Percentiles rank a stretch among this genome's conserved stretches.
Conservation (phyloP, 2,329 filamentous ascomycete genomes). For the Sporothrix mexicana region DNA sequence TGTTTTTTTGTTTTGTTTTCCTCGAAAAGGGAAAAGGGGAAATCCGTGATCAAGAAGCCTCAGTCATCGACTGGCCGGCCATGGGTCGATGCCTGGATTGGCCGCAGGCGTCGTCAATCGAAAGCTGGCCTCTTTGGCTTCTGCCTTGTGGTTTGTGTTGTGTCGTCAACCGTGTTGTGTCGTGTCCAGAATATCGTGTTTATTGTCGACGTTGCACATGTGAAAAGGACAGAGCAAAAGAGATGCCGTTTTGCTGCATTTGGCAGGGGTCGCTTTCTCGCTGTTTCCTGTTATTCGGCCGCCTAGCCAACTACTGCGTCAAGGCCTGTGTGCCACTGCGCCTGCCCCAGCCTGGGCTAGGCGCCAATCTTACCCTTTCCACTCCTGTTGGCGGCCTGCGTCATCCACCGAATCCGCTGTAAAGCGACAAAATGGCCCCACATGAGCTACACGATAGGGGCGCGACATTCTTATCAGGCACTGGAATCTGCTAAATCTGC, state of each 20-base stretch:
- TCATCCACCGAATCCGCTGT: too few species aligned
- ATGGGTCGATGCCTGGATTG: background rate
- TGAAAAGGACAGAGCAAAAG: constrained; percentile 17
- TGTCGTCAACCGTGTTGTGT: background rate
- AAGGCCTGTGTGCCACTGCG: background rate
- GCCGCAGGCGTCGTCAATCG: background rate
- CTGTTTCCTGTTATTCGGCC: constrained; percentile 19
- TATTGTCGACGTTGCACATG: constrained; percentile 25
- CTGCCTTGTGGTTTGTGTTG: background rate
- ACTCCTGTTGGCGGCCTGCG: background rate
- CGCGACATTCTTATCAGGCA: background rate
- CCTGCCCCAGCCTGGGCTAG: constrained; percentile 14
- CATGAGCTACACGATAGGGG: constrained; percentile 15
- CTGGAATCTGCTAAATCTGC: background rate
- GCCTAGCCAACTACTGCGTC: constrained; percentile 26
- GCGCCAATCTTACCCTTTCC: constrained; percentile 14
- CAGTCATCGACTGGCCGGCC: constrained; percentile 17
- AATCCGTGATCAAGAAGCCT: background rate
- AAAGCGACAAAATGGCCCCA: background rate
- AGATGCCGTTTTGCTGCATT: background rate
- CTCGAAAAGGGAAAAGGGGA: background rate
- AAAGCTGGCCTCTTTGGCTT: background rate
- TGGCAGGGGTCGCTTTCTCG: background rate
- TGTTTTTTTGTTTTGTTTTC: background rate
- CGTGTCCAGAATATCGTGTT: background rate